Evolutionary conservation across 495 filamentous ascomycete species (phyloP), one percentile per base, ranked within the genome.

Genomic region (Polyplosphaeria fusca): DNA sequence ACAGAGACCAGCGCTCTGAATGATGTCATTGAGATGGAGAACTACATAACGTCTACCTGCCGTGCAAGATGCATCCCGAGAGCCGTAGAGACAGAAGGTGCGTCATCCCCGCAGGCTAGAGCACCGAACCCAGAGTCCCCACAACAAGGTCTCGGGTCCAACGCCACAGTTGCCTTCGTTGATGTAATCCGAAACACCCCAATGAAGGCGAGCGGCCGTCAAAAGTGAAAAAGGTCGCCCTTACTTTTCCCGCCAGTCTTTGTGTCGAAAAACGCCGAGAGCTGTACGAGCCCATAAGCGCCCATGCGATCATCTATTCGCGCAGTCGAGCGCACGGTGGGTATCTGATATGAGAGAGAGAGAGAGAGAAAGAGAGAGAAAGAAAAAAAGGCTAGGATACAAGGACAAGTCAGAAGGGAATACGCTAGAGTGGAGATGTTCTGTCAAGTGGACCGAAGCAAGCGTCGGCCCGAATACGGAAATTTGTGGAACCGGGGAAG

Each of bases 151-250:
- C n/a, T n/a, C n/a, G n/a, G n/a, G n/a, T n/a, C n/a, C n/a, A n/a
- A n/a, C n/a, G n/a, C n/a, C n/a, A n/a, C n/a, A n/a, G n/a, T n/a
- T n/a, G n/a, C n/a, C n/a, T n/a, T n/a, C n/a, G n/a, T n/a, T n/a
- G n/a, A n/a, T n/a, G n/a, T n/a, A n/a, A n/a, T n/a, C n/a, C n/a
- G n/a, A n/a, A n/a, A n/a, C n/a, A n/a, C n/a, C n/a, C n/a, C n/a
- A n/a, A n/a, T n/a, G n/a, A n/a, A n/a, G n/a, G n/a, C n/a, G n/a
- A n/a, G n/a, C n/a, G n/a, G n/a, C n/a, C n/a, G n/a, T n/a, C n/a
- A n/a, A n/a, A n/a, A n/a, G n/a, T n/a, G n/a, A 35, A 24, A n/a
- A 55, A 55, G 52, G 41, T 55, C 41, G 52, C 42, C 52, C 52
- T 55, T 49, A 44, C 43, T 48, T 47, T 41, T 49, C 4, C 32